Percentiles rank a stretch among this genome's conserved stretches.
These are phyloP conservation scores for Cytidiella melzeri DNA, from an alignment of 768 basidiomycete genomes.

Conservation along the genomic window DNA sequence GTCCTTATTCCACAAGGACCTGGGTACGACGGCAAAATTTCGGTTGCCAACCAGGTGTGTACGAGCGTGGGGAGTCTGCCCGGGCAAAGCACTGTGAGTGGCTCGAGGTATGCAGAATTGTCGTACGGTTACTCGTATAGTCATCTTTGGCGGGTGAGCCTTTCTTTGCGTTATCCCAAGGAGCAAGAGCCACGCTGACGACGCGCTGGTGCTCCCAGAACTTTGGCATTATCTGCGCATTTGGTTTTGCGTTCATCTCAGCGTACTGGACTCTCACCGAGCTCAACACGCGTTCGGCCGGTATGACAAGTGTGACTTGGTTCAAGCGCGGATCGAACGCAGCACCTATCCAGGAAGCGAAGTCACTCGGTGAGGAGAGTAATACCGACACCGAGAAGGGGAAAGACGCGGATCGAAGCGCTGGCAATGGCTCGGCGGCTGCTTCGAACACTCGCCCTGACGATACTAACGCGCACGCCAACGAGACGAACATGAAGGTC, in stretches of 20 bases:
- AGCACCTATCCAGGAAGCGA: conserved; percentile 3
- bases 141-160: conserved; percentile 41
- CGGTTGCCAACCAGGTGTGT: conserved; percentile 68
- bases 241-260: conserved; percentile 51
- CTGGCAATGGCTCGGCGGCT: not conserved
- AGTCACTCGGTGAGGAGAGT: conserved; percentile 6
- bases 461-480: not conserved
- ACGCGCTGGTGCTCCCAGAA: conserved; percentile 33
- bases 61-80: conserved; percentile 58
- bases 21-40: conserved; percentile 46
- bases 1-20: conserved; percentile 56
- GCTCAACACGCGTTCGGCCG: conserved; percentile 33
- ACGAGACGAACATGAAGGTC: not conserved
- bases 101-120: conserved; percentile 47
- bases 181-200: not conserved
- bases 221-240: conserved; percentile 64
- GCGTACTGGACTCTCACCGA: conserved; percentile 52
- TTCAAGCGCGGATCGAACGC: conserved; percentile 56
- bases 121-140: conserved; percentile 35
- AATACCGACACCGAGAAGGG: conserved; percentile 26
- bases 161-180: not conserved
- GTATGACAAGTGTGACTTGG: conserved; percentile 41
- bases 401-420: not conserved
- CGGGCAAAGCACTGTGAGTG: conserved; percentile 56
- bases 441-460: not conserved